phyloP scores from a whole-genome alignment of 2,329 filamentous ascomycete species.

The Nothopassalora personata region DNA sequence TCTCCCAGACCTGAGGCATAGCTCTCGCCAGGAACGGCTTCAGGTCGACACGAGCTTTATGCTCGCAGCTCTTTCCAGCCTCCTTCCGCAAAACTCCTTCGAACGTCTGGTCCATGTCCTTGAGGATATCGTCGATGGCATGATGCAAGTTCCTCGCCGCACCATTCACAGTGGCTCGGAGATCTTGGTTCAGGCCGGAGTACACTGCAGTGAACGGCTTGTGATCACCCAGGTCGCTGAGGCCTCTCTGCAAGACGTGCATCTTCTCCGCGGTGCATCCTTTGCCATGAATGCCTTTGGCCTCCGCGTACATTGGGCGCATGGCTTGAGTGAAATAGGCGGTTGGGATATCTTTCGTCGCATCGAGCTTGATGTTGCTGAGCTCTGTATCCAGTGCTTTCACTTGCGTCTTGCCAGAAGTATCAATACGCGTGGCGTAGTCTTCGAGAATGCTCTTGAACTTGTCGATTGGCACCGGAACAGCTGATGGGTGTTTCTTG shows the following conservation, averaged over 20 bases:
- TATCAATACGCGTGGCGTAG: slow-evolving; percentile 5
- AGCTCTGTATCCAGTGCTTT: slow-evolving; percentile 3
- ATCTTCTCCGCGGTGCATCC: too few species aligned
- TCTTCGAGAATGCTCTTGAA: background rate
- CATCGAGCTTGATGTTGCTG: slow-evolving; percentile 14
- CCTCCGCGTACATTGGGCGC: slow-evolving; percentile 15
- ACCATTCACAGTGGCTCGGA: background rate
- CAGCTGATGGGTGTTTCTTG: background rate
- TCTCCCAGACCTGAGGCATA: slow-evolving; percentile 3
- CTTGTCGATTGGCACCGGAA: background rate
- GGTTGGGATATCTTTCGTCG: slow-evolving; percentile 10
- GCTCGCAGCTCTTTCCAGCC: background rate
- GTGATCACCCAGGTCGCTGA: too few species aligned
- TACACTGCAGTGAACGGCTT: slow-evolving; percentile 4
- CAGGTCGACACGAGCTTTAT: background rate
- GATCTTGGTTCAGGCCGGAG: background rate
- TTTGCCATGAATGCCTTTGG: slow-evolving; percentile 5
- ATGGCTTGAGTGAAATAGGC: slow-evolving; percentile 19
- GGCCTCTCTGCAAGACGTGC: too few species aligned
- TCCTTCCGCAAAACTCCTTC: background rate
- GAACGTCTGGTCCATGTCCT: background rate
- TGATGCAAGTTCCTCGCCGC: background rate
- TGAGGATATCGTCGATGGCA: slow-evolving; percentile 9
- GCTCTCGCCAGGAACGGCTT: background rate
- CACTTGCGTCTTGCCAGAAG: background rate